Evolutionary conservation across 768 basidiomycete species (phyloP), one percentile per base, ranked within the genome.

Genomic region (Psilocybe cubensis): DNA sequence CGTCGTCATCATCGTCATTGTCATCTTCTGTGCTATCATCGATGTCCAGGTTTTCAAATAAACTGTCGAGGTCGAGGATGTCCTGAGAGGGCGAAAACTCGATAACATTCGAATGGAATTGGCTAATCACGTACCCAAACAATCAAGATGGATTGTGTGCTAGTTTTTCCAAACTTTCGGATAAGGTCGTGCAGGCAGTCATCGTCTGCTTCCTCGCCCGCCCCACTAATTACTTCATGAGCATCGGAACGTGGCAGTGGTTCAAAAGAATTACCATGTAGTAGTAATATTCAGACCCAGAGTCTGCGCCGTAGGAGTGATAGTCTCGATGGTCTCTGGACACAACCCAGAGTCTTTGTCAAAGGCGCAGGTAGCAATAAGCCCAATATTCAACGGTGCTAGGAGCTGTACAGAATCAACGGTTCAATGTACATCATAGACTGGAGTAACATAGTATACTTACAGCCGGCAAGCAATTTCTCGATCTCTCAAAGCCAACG

Each of bases 151-250:
- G 63, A 42, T 27, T 68, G 58, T 18, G 64, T 67, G 57, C 66
- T 70, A 17, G 46, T 67, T 33, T 57, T 59, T 18, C 51, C 61
- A 42, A 66, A 70, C 18, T 54, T 60, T n/a, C 54, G 57, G 35
- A 68, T 56, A 11, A 68, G 45, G 28, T 66, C 51, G 6, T 53
- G 53, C 2, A 70, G 61, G 29, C 69, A 70, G 48, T 68, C 67
- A 18, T 68, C 66, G 14, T 65, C 60, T 9, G 66, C 54, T 18
- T 65, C 57, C 40, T 68, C 64, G 18, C 58, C 63, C 14, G 62
- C 63, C 18, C 63, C 66, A 48, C 64, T 68, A 27, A 23, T n/a
- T 24, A 2, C 33, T n/a, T 3, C 42, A 25, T 18, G 7, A 35
- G 10, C 12, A 21, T 42, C 9, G 24, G 14, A 27, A 31, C n/a